A percentile compares a stretch with the other conserved stretches of the same genome.
These are phyloP conservation scores for Capsicum baccatum DNA, from an alignment of 257 asterid genomes.

Conservation along the genomic window DNA sequence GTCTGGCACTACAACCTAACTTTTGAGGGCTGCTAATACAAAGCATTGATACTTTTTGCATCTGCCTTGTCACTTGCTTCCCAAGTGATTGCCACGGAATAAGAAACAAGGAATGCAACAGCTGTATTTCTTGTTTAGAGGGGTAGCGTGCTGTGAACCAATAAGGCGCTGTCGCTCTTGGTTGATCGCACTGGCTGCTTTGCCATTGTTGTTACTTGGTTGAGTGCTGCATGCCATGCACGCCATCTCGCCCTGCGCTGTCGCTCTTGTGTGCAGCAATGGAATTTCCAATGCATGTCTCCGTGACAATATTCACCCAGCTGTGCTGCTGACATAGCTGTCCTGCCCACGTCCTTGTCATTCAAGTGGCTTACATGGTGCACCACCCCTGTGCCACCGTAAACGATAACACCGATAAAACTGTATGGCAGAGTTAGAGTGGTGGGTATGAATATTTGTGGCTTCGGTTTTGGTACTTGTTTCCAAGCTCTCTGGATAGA, in stretches of 20 bases:
- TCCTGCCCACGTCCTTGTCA: conserved; percentile 12
- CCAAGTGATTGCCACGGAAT: not conserved
- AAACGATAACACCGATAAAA: not conserved
- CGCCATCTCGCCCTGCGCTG: not conserved
- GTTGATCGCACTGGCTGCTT: not conserved
- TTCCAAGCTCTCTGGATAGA: not conserved
- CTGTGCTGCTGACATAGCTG: not conserved
- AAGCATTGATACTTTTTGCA: not conserved
- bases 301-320: not conserved
- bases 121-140: conserved; percentile 4
- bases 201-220: conserved; percentile 1
- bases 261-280: not conserved
- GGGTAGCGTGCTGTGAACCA: not conserved
- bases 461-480: conserved; percentile 22
- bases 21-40: conserved; percentile 4
- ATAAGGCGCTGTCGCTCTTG: not conserved
- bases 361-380: not conserved
- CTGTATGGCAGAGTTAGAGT: not conserved
- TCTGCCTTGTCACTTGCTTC: conserved; percentile 7
- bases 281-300: not conserved
- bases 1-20: not conserved
- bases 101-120: not conserved
- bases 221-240: not conserved
- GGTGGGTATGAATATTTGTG: conserved; percentile 5
- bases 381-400: conserved; percentile 3